Base-by-base conservation (phyloP, 129 eudicot species). In the Flaveria ramosissima region DNA sequence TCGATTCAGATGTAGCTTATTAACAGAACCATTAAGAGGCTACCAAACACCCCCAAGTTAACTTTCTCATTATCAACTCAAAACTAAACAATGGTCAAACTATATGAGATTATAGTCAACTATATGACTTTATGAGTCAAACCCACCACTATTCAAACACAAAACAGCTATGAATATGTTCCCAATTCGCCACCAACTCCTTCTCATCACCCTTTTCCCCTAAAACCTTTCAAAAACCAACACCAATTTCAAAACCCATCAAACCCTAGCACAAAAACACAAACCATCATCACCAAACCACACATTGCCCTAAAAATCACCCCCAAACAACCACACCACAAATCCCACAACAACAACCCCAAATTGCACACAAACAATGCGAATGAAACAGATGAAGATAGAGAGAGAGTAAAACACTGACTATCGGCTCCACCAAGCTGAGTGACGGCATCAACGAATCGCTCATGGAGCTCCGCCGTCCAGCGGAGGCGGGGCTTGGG, bases 401-500 rank as follows among this genome's bases (percentile, higher is more conserved):
- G 52, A 77, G 13, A 77, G 13, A 27, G 57, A 68, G 15, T 43
- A 59, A 61, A 16, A 32, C 20, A 53, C 85, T 82, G 2, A 93
- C 98, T 93, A 65, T 93, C 98, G 39, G 98, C 92, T 64, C 98
- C 98, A 56, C 98, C 98, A 24, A 93, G 98, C 80, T 93, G 98
- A 74, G 95, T 82, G 16, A 93, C 97, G 24, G 98, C 98, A 68
- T 93, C 98, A 43, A 93, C 97, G 53, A 93, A 93, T 83, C 97
- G 78, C 20, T 93, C 96, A 72, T 93, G 98, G 74, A 93, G 97
- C 83, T 93, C 98, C 20, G 90, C 84, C 36, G 97, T 93, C 98
- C 98, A 93, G 0, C 98, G 91, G 75, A 93, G 98, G 0, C 98
- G 85, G 3, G 98, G 98, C 82, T 88, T 90, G 0, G 96, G 98